Percentiles rank a stretch among this genome's conserved stretches.
Evolutionary conservation across 139 green algal genomes (phyloP).

Genomic region (Chlorella sorokiniana): DNA sequence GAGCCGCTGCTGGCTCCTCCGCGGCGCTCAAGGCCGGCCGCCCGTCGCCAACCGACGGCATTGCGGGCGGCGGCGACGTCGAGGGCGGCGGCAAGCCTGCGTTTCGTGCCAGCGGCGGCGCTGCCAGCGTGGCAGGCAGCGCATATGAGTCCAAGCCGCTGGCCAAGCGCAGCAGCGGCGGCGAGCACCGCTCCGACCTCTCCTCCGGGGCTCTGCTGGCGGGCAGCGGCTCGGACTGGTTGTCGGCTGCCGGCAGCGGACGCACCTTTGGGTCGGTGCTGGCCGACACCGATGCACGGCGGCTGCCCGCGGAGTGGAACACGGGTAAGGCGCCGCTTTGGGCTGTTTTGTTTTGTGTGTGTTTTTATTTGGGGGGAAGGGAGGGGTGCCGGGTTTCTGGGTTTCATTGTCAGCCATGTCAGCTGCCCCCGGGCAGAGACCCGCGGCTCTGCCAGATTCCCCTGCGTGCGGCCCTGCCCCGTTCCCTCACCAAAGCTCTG

Average conservation of each 20-base stretch:
- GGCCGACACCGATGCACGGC: neutral
- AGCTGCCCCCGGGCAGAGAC: too few species aligned
- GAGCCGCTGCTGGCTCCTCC: neutral
- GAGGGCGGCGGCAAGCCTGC: neutral
- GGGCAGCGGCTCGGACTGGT: too few species aligned
- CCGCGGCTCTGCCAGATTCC: too few species aligned
- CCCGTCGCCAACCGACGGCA: too few species aligned
- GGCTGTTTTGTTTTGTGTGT: neutral
- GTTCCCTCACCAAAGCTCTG: too few species aligned
- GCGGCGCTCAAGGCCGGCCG: too few species aligned
- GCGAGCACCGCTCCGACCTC: neutral
- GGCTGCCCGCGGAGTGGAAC: conserved; percentile 8
- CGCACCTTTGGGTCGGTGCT: neutral
- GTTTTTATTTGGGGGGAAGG: neutral
- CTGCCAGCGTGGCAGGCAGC: neutral
- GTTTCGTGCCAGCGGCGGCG: neutral
- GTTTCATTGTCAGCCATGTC: too few species aligned
- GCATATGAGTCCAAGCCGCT: neutral
- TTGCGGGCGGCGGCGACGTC: neutral
- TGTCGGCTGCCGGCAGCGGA: neutral
- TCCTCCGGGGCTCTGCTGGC: neutral
- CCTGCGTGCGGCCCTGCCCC: too few species aligned
- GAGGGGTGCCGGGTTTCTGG: neutral
- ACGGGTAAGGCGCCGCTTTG: neutral
- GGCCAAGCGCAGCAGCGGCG: neutral